Evolutionary conservation across 1,284 basidiomycete genomes (phyloP).

Genomic region (Pholiota adiposa): DNA sequence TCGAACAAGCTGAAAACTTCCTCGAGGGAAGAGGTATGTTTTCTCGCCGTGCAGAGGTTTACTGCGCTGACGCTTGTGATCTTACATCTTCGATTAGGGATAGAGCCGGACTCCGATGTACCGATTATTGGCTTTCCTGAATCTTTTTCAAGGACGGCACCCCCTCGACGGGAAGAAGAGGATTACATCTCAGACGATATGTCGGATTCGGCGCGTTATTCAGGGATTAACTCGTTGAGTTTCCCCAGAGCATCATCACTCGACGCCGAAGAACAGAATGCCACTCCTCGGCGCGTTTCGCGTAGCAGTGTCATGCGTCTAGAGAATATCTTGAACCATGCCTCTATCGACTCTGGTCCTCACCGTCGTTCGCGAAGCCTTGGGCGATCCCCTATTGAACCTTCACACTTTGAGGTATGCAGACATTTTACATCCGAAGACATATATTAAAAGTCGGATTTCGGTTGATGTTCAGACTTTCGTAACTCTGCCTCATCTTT

Average conservation of each 20-base stretch:
- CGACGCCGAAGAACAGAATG: background rate
- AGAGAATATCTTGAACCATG: slow-evolving; percentile 28
- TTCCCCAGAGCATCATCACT: slow-evolving; percentile 2
- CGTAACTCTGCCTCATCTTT: slow-evolving; percentile 2
- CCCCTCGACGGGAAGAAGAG: background rate
- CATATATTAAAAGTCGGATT: background rate
- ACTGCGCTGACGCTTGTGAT: background rate
- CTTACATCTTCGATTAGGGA: background rate
- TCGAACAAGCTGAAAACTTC: background rate
- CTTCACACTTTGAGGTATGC: slow-evolving; percentile 4
- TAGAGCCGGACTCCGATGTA: background rate
- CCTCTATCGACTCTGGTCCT: slow-evolving; percentile 13
- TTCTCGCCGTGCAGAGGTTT: background rate
- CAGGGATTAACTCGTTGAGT: background rate
- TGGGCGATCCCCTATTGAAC: slow-evolving; percentile 10
- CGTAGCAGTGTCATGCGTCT: slow-evolving; percentile 27
- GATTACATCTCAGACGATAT: slow-evolving; percentile 11
- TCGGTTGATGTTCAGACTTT: background rate
- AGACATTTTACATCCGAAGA: background rate
- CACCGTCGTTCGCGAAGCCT: slow-evolving; percentile 19
- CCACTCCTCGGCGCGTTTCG: background rate
- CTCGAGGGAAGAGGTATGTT: background rate
- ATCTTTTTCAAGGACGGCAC: slow-evolving; percentile 23
- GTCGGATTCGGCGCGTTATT: background rate
- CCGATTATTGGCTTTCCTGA: slow-evolving; percentile 21